phyloP scores from a whole-genome alignment of 108 stramenopile genomes.

The Skeletonema tropicum region DNA sequence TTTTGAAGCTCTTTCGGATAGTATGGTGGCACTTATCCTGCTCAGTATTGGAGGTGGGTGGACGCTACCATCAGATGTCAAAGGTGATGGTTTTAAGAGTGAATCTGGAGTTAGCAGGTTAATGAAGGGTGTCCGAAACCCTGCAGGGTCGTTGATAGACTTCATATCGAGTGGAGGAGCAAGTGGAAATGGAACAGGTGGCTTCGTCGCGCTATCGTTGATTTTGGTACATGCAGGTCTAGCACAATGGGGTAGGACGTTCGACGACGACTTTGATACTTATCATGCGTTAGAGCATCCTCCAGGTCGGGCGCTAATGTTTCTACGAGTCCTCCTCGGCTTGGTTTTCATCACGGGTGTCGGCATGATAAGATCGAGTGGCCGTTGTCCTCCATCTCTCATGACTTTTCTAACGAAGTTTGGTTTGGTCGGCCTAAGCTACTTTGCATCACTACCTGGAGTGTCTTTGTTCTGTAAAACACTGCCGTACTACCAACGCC shows the following conservation, averaged over 20 bases:
- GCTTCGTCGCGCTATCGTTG: constrained; percentile 49
- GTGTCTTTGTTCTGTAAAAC: constrained; percentile 63
- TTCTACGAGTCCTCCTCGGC: constrained; percentile 67
- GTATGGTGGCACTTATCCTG: constrained; percentile 69
- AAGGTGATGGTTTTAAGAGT: constrained; percentile 40
- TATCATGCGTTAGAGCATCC: constrained; percentile 85
- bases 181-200: constrained; percentile 35
- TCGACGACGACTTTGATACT: constrained; percentile 88
- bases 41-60: constrained; percentile 80
- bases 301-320: constrained; percentile 79
- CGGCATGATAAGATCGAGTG: constrained; percentile 60
- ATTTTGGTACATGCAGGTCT: constrained; percentile 60
- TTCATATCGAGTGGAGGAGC: constrained; percentile 48
- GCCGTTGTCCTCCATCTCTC: constrained; percentile 63
- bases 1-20: constrained; percentile 82
- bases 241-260: constrained; percentile 84
- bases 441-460: constrained; percentile 77
- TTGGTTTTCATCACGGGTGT: constrained; percentile 59
- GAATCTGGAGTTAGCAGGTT: constrained; percentile 44
- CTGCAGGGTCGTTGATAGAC: constrained; percentile 55
- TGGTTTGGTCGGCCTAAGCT: constrained; percentile 66
- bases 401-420: constrained; percentile 70
- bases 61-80: constrained; percentile 81
- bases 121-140: constrained; percentile 62
- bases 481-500: constrained; percentile 68